Base-by-base conservation (phyloP, 345 rosid species). In the Physaria fendleri region DNA sequence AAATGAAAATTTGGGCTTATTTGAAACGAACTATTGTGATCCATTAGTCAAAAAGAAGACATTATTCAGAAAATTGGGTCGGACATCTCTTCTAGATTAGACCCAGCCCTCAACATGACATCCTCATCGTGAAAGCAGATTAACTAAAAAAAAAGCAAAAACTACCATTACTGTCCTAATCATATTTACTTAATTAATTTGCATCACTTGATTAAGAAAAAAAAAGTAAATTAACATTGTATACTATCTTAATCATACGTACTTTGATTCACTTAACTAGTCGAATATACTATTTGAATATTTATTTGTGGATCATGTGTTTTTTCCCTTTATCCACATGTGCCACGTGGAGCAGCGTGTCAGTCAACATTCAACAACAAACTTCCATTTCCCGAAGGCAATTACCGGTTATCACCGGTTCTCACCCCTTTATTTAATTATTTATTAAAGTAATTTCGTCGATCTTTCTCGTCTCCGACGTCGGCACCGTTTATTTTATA, bases 271-370 rank as follows among this genome's bases (percentile, higher is more conserved):
- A n/a, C n/a, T n/a, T n/a, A n/a, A 51, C 10, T 46, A 46, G 2
- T 10, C 18, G 7, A 6, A 6, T 2, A 13, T 23, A 42, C 29
- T 14, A 50, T 49, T 49, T 60, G 27, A 60, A 43, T 24, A n/a
- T 58, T 29, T 3, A 0, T 25, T 22, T 46, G 23, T 21, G 16
- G 68, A 61, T 68, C 57, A 54, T 30, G 35, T 43, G 58, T 6
- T 6, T 45, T 46, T 69, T 30, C 57, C 39, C 63, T 62, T 55
- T 69, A 69, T 69, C 74, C 63, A 69, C 58, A 54, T 55, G 63
- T 61, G 74, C 68, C 74, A 62, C 68, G 74, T 69, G 74, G 21
- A 69, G 23, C 51, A 61, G 55, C 56, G 73, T 68, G 73, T 68
- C 73, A 62, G 74, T 69, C 64, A 51, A 54, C 44, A 49, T 66